phyloP scores from a whole-genome alignment of 139 green algal genomes.

The Tetraselmis chui region DNA sequence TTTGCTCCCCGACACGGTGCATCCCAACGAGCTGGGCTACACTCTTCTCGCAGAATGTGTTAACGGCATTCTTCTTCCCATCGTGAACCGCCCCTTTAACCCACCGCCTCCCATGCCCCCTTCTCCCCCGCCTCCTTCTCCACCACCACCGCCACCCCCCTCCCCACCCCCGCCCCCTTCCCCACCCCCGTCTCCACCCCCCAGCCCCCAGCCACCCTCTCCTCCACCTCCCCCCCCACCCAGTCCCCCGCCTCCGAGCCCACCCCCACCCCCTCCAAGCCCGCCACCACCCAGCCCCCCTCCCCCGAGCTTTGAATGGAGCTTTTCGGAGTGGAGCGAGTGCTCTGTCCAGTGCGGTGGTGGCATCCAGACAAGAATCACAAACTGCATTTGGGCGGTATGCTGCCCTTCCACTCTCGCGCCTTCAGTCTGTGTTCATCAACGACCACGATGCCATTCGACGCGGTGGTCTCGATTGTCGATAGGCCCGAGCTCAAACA shows the following conservation, averaged over 20 bases:
- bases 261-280: background rate
- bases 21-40: background rate
- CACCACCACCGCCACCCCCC: background rate
- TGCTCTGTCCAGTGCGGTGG: background rate
- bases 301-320: background rate
- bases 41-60: background rate
- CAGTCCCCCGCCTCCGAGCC: background rate
- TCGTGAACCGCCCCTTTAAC: background rate
- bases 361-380: background rate
- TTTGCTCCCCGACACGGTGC: background rate
- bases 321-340: background rate
- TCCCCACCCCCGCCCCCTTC: background rate
- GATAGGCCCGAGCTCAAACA: too few relatives aligned
- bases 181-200: too few relatives aligned
- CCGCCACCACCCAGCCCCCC: background rate
- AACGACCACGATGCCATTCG: too few relatives aligned
- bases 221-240: too few relatives aligned
- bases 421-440: too few relatives aligned
- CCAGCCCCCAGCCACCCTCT: background rate
- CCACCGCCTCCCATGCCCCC: too few relatives aligned
- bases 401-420: too few relatives aligned
- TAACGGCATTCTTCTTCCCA: background rate
- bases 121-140: background rate
- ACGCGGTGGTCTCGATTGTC: too few relatives aligned
- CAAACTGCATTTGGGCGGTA: background rate